Percentiles rank a stretch among this genome's conserved stretches.
phyloP scores from a whole-genome alignment of 148 eudicot species.

The Linanthus parryae region DNA sequence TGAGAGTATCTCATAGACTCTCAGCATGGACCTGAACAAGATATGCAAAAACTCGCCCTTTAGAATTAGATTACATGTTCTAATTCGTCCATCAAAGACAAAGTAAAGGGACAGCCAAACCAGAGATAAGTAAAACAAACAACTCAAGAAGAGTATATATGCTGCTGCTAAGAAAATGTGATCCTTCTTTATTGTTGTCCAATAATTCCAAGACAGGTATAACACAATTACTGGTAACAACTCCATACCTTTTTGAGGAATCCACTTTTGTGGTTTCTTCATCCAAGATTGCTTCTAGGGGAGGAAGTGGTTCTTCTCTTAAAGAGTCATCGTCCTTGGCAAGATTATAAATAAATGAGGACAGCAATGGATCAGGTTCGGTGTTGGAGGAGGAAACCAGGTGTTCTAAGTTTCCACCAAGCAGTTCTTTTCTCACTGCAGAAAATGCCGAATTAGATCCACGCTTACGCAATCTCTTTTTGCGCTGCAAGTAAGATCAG shows the following conservation, averaged over 20 bases:
- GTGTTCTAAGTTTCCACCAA: slow-evolving; percentile 63
- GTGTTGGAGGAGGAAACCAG: slow-evolving; percentile 57
- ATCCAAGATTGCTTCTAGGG: slow-evolving; percentile 26
- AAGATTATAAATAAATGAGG: slow-evolving; percentile 64
- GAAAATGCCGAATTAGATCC: slow-evolving; percentile 54
- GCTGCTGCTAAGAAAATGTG: too few species aligned
- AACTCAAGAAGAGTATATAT: too few species aligned
- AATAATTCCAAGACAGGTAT: not conserved
- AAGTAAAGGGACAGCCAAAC: too few species aligned
- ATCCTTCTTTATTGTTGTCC: not conserved
- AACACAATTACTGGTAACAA: not conserved
- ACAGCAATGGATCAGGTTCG: slow-evolving; percentile 77
- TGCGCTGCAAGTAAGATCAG: slow-evolving; percentile 74
- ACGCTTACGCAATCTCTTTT: slow-evolving; percentile 61
- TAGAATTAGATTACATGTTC: too few species aligned
- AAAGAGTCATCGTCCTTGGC: slow-evolving; percentile 35
- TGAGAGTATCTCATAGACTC: too few species aligned
- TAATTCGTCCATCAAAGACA: too few species aligned
- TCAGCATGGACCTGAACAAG: too few species aligned
- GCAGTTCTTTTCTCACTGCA: slow-evolving; percentile 60
- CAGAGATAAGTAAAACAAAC: too few species aligned
- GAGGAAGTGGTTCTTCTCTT: slow-evolving; percentile 32
- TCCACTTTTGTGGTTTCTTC: slow-evolving; percentile 23
- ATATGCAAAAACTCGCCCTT: too few species aligned
- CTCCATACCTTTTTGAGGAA: slow-evolving; percentile 43